A percentile compares a stretch with the other conserved stretches of the same genome.
phyloP scores from a whole-genome alignment of 306 rosid species.

The Prinsepia uniflora region DNA sequence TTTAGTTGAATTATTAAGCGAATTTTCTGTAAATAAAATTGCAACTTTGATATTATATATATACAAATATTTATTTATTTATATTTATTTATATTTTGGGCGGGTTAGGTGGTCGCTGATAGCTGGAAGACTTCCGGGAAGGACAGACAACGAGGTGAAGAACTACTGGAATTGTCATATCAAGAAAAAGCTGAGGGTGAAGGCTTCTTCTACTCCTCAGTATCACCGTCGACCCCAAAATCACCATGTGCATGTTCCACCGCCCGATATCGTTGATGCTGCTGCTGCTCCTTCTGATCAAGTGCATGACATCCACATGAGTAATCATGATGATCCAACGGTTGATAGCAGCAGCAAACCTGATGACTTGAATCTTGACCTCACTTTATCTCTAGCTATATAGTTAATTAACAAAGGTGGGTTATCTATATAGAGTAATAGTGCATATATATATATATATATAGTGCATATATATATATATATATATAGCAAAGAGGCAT shows the following conservation, averaged over 20 bases:
- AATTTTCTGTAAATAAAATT: no score
- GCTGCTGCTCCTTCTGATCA: neutral
- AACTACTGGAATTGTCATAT: conserved; percentile 44
- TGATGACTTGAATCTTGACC: conserved; percentile 37
- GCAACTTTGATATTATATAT: neutral
- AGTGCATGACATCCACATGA: no score
- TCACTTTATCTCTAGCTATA: conserved; percentile 12
- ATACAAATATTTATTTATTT: neutral
- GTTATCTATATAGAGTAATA: no score
- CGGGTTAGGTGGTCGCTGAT: conserved; percentile 45
- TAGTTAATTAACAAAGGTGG: neutral
- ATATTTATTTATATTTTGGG: neutral
- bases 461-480: neutral
- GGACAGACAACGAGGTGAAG: conserved; percentile 49
- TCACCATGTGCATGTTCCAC: neutral
- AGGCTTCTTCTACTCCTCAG: neutral
- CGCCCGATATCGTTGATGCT: no score
- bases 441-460: no score
- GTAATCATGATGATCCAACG: neutral
- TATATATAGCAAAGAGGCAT: no score
- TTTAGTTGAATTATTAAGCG: neutral
- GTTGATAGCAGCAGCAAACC: no score
- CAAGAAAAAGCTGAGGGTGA: conserved; percentile 29
- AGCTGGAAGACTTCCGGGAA: conserved; percentile 53
- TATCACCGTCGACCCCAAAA: conserved; percentile 6